Evolutionary conservation across 2,329 filamentous ascomycete species (phyloP).

Genomic region (Elsinoe fawcettii): DNA sequence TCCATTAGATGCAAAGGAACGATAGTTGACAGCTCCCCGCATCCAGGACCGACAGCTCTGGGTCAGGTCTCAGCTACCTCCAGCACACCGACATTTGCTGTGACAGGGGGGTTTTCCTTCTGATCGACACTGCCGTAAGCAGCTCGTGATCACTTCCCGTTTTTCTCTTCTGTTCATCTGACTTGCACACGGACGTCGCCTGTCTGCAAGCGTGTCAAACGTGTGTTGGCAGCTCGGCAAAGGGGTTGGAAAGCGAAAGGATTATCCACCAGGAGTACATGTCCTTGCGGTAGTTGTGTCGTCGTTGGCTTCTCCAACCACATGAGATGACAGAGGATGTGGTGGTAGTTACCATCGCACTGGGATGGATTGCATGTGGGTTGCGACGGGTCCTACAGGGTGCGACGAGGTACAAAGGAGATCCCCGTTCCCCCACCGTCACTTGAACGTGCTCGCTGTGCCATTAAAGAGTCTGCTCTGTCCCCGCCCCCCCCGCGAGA

Average conservation of each 20-base stretch:
- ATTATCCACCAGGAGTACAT: not conserved
- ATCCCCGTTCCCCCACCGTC: no score
- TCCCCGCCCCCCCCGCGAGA: no score
- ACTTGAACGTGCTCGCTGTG: no score
- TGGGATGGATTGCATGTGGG: not conserved
- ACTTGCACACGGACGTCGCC: conserved; percentile 2
- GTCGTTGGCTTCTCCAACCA: not conserved
- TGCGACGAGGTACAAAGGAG: no score
- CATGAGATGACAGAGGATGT: not conserved
- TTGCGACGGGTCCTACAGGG: not conserved
- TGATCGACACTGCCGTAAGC: conserved; percentile 2
- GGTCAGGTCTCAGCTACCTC: not conserved
- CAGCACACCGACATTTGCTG: conserved; percentile 9
- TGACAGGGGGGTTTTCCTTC: conserved; percentile 1
- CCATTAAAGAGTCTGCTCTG: no score
- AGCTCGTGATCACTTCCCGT: conserved; percentile 6
- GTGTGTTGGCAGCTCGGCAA: not conserved
- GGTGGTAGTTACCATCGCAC: not conserved
- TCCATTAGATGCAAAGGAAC: conserved; percentile 5
- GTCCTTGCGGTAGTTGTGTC: not conserved
- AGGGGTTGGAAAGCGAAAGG: not conserved
- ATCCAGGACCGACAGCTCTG: not conserved
- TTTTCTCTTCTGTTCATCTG: not conserved
- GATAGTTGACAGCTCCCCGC: conserved; percentile 11
- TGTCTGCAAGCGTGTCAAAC: not conserved